Evolutionary conservation across 1,139 yeast species (phyloP).

Genomic region (Arxiozyma slooffiae): DNA sequence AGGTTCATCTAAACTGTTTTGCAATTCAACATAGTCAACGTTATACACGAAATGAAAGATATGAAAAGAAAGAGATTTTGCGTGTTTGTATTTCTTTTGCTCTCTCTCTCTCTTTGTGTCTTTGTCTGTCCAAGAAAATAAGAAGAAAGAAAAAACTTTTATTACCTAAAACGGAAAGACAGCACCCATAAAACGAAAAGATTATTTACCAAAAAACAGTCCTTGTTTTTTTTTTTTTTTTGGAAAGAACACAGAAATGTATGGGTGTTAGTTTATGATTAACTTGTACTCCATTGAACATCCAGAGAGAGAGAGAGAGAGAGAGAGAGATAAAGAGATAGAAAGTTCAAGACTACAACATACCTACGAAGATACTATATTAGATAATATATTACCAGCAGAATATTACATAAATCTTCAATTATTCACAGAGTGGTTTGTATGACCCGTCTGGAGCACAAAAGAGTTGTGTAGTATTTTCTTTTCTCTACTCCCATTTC

Average conservation of each 20-base stretch:
- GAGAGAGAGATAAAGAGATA: too few relatives aligned
- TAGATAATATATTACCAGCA: neutral
- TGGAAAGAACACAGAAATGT: neutral
- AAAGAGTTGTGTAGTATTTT: slow-evolving; percentile 7
- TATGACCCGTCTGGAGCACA: slow-evolving; percentile 22
- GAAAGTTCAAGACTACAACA: too few relatives aligned
- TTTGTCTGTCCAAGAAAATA: too few relatives aligned
- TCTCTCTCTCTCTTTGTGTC: too few relatives aligned
- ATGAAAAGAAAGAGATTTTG: neutral
- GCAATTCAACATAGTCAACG: neutral
- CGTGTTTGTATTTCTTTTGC: neutral
- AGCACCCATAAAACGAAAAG: neutral
- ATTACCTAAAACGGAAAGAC: neutral
- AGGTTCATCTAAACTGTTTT: neutral
- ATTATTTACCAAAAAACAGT: neutral
- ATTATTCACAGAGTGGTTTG: slow-evolving; percentile 6
- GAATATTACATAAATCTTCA: neutral
- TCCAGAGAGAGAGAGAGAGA: too few relatives aligned
- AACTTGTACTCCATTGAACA: too few relatives aligned
- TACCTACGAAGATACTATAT: too few relatives aligned
- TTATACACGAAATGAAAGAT: neutral
- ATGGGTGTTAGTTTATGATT: neutral
- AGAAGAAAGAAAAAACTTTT: too few relatives aligned
- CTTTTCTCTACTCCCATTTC: neutral
- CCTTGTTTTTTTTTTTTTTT: neutral